Conservation (phyloP, 139 green algal genomes). For the Chlorella sp. region DNA sequence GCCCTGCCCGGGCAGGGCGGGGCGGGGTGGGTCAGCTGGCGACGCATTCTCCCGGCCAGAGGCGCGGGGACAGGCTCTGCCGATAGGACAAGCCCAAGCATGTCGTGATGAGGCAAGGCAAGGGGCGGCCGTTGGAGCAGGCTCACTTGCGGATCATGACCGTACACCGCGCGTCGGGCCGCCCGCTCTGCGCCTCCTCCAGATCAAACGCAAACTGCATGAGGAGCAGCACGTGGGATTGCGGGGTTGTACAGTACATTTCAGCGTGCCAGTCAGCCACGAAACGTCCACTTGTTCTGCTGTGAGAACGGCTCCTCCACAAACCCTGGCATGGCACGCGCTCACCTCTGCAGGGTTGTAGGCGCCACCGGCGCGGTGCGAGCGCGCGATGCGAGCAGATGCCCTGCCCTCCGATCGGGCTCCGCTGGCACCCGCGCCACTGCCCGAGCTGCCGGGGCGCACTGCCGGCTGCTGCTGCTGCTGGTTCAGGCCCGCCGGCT, state of each 20-base stretch:
- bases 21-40: too few relatives aligned
- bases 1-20: too few relatives aligned
- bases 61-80: too few relatives aligned
- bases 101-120: too few relatives aligned
- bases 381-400: constrained; percentile 46
- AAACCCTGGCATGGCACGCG: too few relatives aligned
- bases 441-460: constrained; percentile 1
- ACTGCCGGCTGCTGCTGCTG: neutral
- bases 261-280: too few relatives aligned
- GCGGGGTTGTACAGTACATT: neutral
- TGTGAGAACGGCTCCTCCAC: too few relatives aligned
- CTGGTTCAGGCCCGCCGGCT: neutral
- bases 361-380: constrained; percentile 42
- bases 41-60: too few relatives aligned
- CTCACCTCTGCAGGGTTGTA: constrained; percentile 46
- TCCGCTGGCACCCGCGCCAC: neutral
- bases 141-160: constrained; percentile 63
- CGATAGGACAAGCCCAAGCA: too few relatives aligned
- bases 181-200: constrained; percentile 41
- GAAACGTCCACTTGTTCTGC: too few relatives aligned
- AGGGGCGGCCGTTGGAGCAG: too few relatives aligned
- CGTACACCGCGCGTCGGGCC: constrained; percentile 45
- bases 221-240: too few relatives aligned
- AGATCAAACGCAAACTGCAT: constrained; percentile 64
- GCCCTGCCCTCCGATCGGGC: constrained; percentile 25